Evolutionary conservation across 2,329 filamentous ascomycete genomes (phyloP), one percentile per base, ranked within the genome.

Genomic region (Aspergillus sp.): DNA sequence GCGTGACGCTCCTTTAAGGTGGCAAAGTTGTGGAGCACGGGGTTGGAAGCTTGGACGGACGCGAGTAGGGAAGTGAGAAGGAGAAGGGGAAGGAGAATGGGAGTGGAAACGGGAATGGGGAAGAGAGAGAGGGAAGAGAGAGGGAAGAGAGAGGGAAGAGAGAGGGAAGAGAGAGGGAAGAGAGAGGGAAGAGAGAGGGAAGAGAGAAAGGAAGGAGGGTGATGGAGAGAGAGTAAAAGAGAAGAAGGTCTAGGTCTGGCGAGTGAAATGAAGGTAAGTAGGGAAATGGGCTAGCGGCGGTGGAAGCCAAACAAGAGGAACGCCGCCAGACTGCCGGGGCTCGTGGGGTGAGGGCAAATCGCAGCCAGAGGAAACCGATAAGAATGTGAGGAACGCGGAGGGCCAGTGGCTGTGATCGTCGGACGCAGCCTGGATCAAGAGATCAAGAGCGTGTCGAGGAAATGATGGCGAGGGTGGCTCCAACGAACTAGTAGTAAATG

Each of bases 281-380:
- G 37, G 37, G 27, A 31, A 46, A 24, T 19, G 37, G 52, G 17
- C 52, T 54, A 62, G 53, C 59, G 61, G 61, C 54, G 59, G 61
- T 58, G 58, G 63, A 65, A 63, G 55, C 61, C 65, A 66, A 66
- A 65, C 62, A 66, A 64, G 59, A 68, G 62, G 70, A 69, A 66
- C 69, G 69, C 70, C 70, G 68, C 70, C 63, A 63, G 60, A 51
- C 24, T 47, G 58, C 54, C 55, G 55, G 51, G 54, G 59, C 59
- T 63, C 61, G 61, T 65, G 62, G 61, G 60, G 58, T 57, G 55
- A 56, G 50, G 33, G 39, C 46, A 61, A 59, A 57, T 52, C 44
- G 49, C 39, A 46, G 40, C 46, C 48, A 59, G 37, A 52, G 43
- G 48, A 54, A 52, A 48, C 52, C 48, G 58, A 59, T 56, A 59